Conservation (phyloP, 345 rosid species). For the Iberis pinnata region DNA sequence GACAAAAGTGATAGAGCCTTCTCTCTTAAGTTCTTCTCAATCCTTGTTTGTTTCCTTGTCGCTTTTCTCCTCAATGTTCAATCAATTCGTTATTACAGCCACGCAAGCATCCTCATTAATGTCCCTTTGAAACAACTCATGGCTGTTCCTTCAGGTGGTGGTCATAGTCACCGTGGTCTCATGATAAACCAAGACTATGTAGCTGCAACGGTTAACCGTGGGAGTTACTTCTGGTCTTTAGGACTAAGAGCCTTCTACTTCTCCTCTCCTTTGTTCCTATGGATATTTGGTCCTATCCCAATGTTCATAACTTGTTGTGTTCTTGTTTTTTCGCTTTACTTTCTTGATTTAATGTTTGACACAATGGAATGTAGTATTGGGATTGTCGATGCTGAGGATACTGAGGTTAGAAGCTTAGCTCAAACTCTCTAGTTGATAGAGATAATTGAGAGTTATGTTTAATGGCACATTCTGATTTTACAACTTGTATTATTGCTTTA, state of each 20-base stretch:
- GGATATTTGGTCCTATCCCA: conserved; percentile 87
- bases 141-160: conserved; percentile 24
- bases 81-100: conserved; percentile 82
- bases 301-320: conserved; percentile 57
- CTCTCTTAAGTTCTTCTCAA: conserved; percentile 64
- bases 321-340: conserved; percentile 55
- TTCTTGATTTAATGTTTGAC: conserved; percentile 52
- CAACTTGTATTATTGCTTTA: conserved; percentile 16
- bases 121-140: conserved; percentile 52
- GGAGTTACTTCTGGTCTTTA: conserved; percentile 87
- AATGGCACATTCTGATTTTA: not conserved
- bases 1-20: conserved; percentile 44
- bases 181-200: conserved; percentile 53
- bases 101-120: conserved; percentile 76
- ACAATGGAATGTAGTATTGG: conserved; percentile 38
- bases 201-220: conserved; percentile 57
- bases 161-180: conserved; percentile 31
- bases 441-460: conserved; percentile 3
- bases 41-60: conserved; percentile 56
- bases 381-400: conserved; percentile 22
- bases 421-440: conserved; percentile 19
- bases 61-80: conserved; percentile 67
- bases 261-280: conserved; percentile 73
- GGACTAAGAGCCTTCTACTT: conserved; percentile 85
- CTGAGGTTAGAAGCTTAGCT: conserved; percentile 26